Evolutionary conservation across 1,284 basidiomycete genomes (phyloP).

Genomic region (Trametes pubescens): DNA sequence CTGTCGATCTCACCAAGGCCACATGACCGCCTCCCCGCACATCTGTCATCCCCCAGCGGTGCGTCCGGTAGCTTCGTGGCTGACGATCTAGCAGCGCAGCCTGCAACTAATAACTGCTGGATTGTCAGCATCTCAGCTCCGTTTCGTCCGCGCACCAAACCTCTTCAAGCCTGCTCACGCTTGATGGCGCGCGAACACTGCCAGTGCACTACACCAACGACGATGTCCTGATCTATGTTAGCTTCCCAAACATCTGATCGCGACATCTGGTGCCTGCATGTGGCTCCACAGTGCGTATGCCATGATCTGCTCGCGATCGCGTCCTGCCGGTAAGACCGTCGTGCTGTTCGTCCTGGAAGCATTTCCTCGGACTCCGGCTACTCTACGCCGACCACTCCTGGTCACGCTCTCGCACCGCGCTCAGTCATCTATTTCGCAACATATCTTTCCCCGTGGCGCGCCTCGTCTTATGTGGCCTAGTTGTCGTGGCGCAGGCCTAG

Average conservation of each 20-base stretch:
- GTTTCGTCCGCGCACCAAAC: too few relatives aligned
- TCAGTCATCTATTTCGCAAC: too few relatives aligned
- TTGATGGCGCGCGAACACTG: neutral
- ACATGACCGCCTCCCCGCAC: too few relatives aligned
- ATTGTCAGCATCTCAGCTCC: too few relatives aligned
- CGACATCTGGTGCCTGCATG: neutral
- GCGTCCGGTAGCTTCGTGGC: too few relatives aligned
- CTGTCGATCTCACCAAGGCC: too few relatives aligned
- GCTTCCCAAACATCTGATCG: neutral
- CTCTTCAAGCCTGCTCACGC: too few relatives aligned
- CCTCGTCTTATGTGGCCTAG: neutral
- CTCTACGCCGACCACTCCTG: neutral
- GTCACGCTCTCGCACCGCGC: neutral
- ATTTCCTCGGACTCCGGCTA: neutral
- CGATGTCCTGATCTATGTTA: neutral
- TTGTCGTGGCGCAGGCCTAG: neutral
- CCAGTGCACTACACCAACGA: neutral
- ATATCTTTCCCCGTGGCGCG: neutral
- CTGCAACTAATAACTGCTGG: too few relatives aligned
- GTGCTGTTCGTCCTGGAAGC: neutral
- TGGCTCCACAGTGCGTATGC: neutral
- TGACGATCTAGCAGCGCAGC: too few relatives aligned
- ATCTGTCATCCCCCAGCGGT: too few relatives aligned
- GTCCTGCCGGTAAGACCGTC: neutral
- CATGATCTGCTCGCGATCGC: neutral